Percentiles rank a stretch among this genome's conserved stretches.
Evolutionary conservation across 2,329 filamentous ascomycete genomes (phyloP).

Genomic region (Beauveria asiatica): DNA sequence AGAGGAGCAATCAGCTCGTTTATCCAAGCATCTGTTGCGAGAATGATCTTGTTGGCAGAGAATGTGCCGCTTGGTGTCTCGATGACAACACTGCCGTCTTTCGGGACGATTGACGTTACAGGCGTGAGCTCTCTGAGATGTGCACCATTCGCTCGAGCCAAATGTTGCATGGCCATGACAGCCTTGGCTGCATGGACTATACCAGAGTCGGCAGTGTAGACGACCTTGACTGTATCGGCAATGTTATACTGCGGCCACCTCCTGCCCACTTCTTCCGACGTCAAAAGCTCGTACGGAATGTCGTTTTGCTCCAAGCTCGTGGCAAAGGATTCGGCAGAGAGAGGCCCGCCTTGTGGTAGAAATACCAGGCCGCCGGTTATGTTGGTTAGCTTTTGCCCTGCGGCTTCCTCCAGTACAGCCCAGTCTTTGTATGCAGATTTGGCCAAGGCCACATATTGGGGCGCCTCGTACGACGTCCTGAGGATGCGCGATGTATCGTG

Average conservation of each 20-base stretch:
- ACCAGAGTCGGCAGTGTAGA: conserved; percentile 19
- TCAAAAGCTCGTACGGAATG: conserved; percentile 16
- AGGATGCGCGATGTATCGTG: conserved; percentile 20
- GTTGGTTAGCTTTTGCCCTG: conserved; percentile 15
- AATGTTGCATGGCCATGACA: conserved; percentile 12
- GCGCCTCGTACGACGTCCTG: conserved; percentile 16
- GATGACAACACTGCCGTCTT: neutral
- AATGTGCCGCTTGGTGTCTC: conserved; percentile 8
- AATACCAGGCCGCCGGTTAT: conserved; percentile 19
- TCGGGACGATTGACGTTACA: conserved; percentile 1
- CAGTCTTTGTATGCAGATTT: conserved; percentile 18
- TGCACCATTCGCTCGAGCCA: conserved; percentile 9
- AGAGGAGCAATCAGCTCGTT: conserved; percentile 12
- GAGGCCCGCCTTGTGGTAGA: conserved; percentile 13
- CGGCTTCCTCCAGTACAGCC: conserved; percentile 15
- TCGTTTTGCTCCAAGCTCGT: conserved; percentile 8
- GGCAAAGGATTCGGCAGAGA: neutral
- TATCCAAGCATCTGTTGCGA: conserved; percentile 13
- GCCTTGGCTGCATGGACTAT: conserved; percentile 14
- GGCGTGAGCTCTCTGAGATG: conserved; percentile 8
- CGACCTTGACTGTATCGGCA: conserved; percentile 10
- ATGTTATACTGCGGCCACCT: conserved; percentile 18
- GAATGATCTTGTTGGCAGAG: conserved; percentile 11
- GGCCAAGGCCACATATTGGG: conserved; percentile 18
- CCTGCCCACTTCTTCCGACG: conserved; percentile 10